These are phyloP conservation scores for Alternaria incomplexa DNA, from an alignment of 2,329 filamentous ascomycete genomes.

Conservation along the genomic window DNA sequence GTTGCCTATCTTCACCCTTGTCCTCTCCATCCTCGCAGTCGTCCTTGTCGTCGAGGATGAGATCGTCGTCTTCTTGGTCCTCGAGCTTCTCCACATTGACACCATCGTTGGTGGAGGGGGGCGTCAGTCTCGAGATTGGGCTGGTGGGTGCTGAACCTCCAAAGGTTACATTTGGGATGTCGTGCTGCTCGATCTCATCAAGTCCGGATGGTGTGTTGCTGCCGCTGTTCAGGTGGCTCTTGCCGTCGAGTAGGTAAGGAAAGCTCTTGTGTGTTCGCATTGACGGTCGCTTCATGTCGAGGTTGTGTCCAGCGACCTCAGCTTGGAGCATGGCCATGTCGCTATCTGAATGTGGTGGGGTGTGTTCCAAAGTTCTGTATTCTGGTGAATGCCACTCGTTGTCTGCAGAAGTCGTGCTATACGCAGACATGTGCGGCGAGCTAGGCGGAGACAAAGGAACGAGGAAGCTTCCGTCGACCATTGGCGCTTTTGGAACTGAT, in stretches of 20 bases:
- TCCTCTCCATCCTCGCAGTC: conserved; percentile 35
- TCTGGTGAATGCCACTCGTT: conserved; percentile 53
- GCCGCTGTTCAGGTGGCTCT: conserved; percentile 35
- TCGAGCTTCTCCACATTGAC: conserved; percentile 48
- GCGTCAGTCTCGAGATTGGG: conserved; percentile 54
- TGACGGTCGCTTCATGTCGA: conserved; percentile 47
- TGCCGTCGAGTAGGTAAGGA: conserved; percentile 50
- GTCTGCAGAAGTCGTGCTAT: conserved; percentile 51
- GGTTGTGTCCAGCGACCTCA: conserved; percentile 44
- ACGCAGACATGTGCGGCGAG: conserved; percentile 59
- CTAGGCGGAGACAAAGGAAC: conserved; percentile 57
- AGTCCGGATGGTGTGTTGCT: conserved; percentile 39
- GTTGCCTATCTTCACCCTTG: conserved; percentile 44
- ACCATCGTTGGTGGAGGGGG: conserved; percentile 49
- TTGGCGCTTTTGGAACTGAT: conserved; percentile 42
- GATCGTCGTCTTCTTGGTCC: conserved; percentile 45
- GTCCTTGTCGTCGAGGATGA: conserved; percentile 49
- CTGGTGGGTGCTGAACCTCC: conserved; percentile 55
- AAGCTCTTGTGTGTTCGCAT: conserved; percentile 54
- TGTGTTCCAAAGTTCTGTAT: conserved; percentile 43
- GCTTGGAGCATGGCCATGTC: conserved; percentile 49
- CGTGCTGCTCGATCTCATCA: conserved; percentile 44
- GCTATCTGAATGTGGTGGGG: conserved; percentile 42
- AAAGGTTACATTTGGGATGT: conserved; percentile 46
- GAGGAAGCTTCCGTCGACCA: conserved; percentile 54